phyloP scores from a whole-genome alignment of 768 basidiomycete genomes.

The Heimioporus sp. region DNA sequence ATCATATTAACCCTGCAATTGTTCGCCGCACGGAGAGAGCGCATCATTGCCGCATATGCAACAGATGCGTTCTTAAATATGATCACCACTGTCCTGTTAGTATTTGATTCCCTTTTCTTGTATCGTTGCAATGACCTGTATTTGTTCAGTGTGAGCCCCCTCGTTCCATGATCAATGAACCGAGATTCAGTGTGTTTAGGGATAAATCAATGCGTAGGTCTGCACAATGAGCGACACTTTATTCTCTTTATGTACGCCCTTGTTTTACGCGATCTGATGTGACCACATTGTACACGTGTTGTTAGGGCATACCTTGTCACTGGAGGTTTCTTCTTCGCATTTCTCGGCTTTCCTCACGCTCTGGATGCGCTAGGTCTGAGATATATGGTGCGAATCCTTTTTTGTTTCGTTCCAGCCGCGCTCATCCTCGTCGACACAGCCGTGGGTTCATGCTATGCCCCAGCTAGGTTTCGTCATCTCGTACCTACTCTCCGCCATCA shows the following conservation, averaged over 20 bases:
- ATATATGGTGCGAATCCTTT: conserved; percentile 36
- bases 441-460: conserved; percentile 66
- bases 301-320: conserved; percentile 78
- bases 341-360: conserved; percentile 62
- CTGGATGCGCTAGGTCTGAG: conserved; percentile 57
- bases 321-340: conserved; percentile 57
- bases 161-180: neutral
- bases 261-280: neutral
- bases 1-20: neutral
- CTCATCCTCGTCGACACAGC: conserved; percentile 13
- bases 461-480: conserved; percentile 65
- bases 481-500: conserved; percentile 73
- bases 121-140: neutral
- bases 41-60: conserved; percentile 92
- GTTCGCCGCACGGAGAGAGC: conserved; percentile 57
- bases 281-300: neutral
- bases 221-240: conserved; percentile 96
- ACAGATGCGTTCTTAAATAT: conserved; percentile 84
- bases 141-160: conserved; percentile 37
- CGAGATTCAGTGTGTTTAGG: conserved; percentile 42
- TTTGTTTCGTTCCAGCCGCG: neutral
- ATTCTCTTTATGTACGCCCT: conserved; percentile 82
- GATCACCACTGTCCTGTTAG: conserved; percentile 90
- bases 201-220: conserved; percentile 97
- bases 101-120: conserved; percentile 19